phyloP scores from a whole-genome alignment of 805 yeast genomes.

The Yarrowia sp. region DNA sequence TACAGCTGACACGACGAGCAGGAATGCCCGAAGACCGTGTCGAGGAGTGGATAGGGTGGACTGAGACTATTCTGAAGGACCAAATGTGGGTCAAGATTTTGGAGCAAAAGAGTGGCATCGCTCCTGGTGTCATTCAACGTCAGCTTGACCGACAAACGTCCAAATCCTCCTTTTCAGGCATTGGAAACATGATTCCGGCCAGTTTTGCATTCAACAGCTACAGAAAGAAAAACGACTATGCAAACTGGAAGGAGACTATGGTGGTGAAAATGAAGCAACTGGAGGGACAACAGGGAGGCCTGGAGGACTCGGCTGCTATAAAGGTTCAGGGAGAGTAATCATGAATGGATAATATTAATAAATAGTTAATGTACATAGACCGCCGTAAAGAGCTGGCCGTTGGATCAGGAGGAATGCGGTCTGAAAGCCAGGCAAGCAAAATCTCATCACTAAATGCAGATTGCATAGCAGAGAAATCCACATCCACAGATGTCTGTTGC shows the following conservation, averaged over 20 bases:
- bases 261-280: neutral
- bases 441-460: too few species aligned
- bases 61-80: slow-evolving; percentile 36
- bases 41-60: slow-evolving; percentile 39
- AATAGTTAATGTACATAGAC: neutral
- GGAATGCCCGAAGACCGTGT: slow-evolving; percentile 27
- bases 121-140: neutral
- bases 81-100: slow-evolving; percentile 36
- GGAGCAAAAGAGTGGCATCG: slow-evolving; percentile 32
- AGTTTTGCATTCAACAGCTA: slow-evolving; percentile 28
- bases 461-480: too few species aligned
- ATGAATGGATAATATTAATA: neutral
- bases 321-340: neutral
- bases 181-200: slow-evolving; percentile 33
- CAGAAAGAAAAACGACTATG: slow-evolving; percentile 27
- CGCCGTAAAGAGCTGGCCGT: neutral
- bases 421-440: too few species aligned
- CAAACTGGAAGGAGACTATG: slow-evolving; percentile 28
- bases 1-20: slow-evolving; percentile 5
- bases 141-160: slow-evolving; percentile 21
- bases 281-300: neutral
- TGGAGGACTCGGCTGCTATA: neutral
- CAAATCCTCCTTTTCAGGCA: slow-evolving; percentile 29
- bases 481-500: too few species aligned
- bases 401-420: too few species aligned